Base-by-base conservation (phyloP, 148 eudicot species). In the Rhododendron molle region DNA sequence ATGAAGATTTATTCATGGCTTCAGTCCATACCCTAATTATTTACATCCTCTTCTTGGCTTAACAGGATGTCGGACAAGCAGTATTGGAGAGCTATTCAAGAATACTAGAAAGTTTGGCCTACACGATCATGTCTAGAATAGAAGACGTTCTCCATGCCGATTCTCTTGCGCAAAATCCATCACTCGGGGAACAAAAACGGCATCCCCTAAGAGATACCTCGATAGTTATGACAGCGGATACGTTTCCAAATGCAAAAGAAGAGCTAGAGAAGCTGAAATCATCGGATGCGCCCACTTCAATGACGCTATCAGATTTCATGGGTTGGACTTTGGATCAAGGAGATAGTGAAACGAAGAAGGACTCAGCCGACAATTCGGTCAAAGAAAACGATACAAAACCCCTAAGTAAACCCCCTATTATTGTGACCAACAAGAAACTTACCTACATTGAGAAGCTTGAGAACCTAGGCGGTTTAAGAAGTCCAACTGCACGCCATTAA, bases 61-160 rank as follows among this genome's bases (percentile, higher is more conserved):
- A 76, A 72, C 83, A 95, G 98, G 98, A 95, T 87, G 89, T 94
- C 30, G 96, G 98, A 28, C 93, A 89, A 36, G 94, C 98, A 47
- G 49, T 94, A 20, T 87, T 93, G 60, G 98, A 95, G 85, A 93
- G 98, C 89, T 95, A 95, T 82, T 94, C 98, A 67, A 93, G 98
- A 86, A 89, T 93, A 80, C 79, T 95, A 30, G 98, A 95, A 85
- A 93, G 93, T 86, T 90, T 95, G 60, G 98, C 98, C 21, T 90
- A 85, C 86, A 92, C 92, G 26, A 93, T 95, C 52, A 83, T 94
- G 73, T 93, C 95, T 20, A 89, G 95, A 23, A 92, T 95, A 43
- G 93, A 93, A 69, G 98, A 95, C 28, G 95, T 95, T 34, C 85
- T 95, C 5, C 87, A 93, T 10, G 96, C 95, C 1, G 94, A 95